phyloP scores from a whole-genome alignment of 1,284 basidiomycete genomes.

The Papiliotrema terrestris region DNA sequence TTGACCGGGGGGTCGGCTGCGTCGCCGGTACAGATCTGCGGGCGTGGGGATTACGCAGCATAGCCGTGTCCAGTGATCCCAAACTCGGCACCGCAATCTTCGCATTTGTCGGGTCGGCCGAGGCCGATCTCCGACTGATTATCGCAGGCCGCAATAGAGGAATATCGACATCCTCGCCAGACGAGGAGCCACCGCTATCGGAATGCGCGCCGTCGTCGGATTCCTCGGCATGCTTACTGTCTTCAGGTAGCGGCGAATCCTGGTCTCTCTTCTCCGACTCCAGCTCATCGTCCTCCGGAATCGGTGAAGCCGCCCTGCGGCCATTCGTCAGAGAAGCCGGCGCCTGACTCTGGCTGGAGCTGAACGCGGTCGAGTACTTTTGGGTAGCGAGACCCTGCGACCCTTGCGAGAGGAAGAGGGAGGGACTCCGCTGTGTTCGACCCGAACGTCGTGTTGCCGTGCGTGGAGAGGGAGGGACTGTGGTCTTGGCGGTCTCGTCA shows the following conservation, averaged over 20 bases:
- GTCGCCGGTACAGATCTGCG: no score
- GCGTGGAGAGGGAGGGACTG: no score
- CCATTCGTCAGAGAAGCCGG: neutral
- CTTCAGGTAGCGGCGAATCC: neutral
- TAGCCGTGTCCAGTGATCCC: neutral
- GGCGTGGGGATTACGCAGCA: neutral
- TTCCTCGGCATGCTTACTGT: neutral
- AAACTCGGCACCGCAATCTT: neutral
- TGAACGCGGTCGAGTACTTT: neutral
- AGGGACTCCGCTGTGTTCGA: neutral
- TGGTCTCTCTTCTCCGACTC: no score
- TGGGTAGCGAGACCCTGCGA: slow-evolving; percentile 2
- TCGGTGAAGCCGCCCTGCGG: neutral
- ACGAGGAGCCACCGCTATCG: neutral
- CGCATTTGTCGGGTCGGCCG: neutral
- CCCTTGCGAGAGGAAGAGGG: neutral
- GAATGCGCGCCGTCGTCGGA: neutral
- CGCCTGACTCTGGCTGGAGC: neutral
- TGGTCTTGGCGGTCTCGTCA: no score
- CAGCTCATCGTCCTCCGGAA: slow-evolving; percentile 1
- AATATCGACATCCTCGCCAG: neutral
- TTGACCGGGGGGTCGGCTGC: neutral
- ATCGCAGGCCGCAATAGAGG: neutral
- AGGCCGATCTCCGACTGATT: neutral
- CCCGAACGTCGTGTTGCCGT: neutral